Base-by-base conservation (phyloP, 345 rosid genomes). In the Salix suchowensis region DNA sequence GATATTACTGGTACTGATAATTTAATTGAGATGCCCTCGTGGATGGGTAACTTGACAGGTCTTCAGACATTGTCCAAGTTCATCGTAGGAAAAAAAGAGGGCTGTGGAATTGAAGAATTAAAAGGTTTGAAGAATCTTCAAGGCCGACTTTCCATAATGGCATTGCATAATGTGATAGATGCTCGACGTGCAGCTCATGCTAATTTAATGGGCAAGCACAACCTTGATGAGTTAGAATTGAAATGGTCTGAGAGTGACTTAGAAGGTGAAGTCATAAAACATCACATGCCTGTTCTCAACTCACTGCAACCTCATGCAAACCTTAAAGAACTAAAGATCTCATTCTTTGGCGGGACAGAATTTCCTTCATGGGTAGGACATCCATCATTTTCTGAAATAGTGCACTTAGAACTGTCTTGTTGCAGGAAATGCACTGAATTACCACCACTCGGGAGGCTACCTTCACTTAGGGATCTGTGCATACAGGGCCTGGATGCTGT, bases 101-200 rank as follows among this genome's bases (percentile, higher is more conserved):
- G 88, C 8, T 81, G 79, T 8, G 70, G 79, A 3, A 76, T 84
- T 42, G 61, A 36, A 39, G 86, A 83, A 67, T 78, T 86, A 65
- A 82, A 70, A 80, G 81, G 79, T 34, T 74, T 83, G 50, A 11
- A 62, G 55, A 32, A 72, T 61, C 80, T 86, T 26, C 65, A 67
- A 40, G 86, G 83, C 58, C 79, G 75, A 72, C 86, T 86, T 79
- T 28, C 78, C 69, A 86, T 86, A 39, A 39, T 72, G 23, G 60
- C 9, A 6, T 70, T 80, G 65, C 21, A 50, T 32, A 68, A 73
- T 44, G 73, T 73, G 23, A 18, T 15, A 0, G 19, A 73, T 58
- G 14, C n/a, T 26, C 8, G 19, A 3, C 71, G 62, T 26, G 78
- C 78, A 44, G 40, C 0, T 54, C 64, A 75, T 18, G 82, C 72